Evolutionary conservation across 257 asterid species (phyloP).

Genomic region (Voacanga thouarsii): DNA sequence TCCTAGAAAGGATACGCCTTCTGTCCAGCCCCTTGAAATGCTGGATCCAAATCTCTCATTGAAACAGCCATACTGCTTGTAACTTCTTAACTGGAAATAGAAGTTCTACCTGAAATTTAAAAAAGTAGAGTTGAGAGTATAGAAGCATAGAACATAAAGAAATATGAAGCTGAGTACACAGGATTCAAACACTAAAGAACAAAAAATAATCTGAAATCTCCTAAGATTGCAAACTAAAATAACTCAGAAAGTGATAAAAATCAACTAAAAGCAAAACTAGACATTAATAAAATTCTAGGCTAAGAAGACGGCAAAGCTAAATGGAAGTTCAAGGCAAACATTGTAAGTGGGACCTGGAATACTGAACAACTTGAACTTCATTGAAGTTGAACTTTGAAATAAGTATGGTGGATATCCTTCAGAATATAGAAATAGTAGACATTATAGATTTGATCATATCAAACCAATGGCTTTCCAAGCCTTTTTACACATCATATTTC

Average conservation of each 20-base stretch:
- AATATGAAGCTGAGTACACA: neutral
- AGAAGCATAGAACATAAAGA: slow-evolving; percentile 7
- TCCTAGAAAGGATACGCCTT: slow-evolving; percentile 77
- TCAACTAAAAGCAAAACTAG: neutral
- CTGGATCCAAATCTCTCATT: slow-evolving; percentile 85
- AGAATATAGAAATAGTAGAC: too few species aligned
- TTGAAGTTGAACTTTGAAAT: neutral
- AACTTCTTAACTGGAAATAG: slow-evolving; percentile 20
- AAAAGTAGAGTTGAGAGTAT: neutral
- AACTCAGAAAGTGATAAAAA: neutral
- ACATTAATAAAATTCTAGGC: neutral
- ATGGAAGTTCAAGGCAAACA: neutral
- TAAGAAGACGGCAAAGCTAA: neutral
- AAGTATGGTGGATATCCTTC: neutral
- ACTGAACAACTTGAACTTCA: neutral
- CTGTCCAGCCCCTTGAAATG: slow-evolving; percentile 95
- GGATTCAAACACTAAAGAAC: neutral
- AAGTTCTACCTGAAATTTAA: slow-evolving; percentile 38
- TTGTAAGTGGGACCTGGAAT: neutral
- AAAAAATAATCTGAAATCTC: neutral
- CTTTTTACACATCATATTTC: neutral
- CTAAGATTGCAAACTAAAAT: neutral
- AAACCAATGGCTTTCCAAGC: neutral
- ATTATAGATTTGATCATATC: neutral
- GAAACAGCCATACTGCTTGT: slow-evolving; percentile 73